phyloP scores from a whole-genome alignment of 176 grass and related monocot genomes.

The Carex scoparia region DNA sequence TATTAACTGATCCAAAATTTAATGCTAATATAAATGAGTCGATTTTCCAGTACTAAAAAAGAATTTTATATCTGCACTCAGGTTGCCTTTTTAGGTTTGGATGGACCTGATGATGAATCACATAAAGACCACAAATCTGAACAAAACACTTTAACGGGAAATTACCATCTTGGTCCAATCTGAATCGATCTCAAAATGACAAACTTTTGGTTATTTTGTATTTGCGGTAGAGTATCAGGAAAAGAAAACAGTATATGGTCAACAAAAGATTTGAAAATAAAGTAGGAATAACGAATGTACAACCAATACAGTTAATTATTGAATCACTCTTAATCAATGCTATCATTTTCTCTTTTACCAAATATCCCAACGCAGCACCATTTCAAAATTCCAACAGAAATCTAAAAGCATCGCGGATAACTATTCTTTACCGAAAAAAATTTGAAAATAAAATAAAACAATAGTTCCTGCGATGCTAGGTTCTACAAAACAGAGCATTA shows the following conservation, averaged over 20 bases:
- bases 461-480: background rate
- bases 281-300: background rate
- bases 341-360: background rate
- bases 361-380: background rate
- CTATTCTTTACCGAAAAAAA: background rate
- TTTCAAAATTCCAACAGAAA: background rate
- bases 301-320: background rate
- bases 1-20: background rate
- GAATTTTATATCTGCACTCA: background rate
- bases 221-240: background rate
- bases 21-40: background rate
- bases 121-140: background rate
- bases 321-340: background rate
- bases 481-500: background rate
- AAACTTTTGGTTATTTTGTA: background rate
- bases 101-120: background rate
- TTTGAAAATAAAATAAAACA: background rate
- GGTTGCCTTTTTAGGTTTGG: background rate
- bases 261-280: background rate
- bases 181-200: background rate
- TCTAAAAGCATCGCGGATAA: background rate
- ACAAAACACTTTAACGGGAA: background rate
- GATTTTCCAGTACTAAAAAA: background rate
- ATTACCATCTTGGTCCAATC: conserved; percentile 1
- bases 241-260: conserved; percentile 3